phyloP scores from a whole-genome alignment of 768 basidiomycete genomes.

The Daedalea quercina region DNA sequence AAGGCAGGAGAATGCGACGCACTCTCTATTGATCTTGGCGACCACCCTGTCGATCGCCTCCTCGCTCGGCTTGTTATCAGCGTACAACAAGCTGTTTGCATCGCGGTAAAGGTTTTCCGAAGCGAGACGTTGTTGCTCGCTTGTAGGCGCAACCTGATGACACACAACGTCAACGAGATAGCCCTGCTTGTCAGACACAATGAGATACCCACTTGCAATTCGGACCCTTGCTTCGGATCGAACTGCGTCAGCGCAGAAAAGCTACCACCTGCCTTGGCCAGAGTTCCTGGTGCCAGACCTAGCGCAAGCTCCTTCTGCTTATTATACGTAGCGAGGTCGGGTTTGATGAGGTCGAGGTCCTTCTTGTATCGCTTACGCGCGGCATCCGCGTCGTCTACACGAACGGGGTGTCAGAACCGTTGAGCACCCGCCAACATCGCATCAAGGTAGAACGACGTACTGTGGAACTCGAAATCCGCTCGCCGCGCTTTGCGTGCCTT shows the following conservation, averaged over 20 bases:
- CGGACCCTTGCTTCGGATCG: conserved; percentile 40
- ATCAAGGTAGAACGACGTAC: conserved; percentile 37
- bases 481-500: conserved; percentile 72
- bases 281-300: conserved; percentile 64
- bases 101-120: conserved; percentile 87
- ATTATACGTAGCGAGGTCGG: conserved; percentile 83
- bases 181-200: background rate
- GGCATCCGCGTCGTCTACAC: conserved; percentile 86
- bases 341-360: conserved; percentile 82
- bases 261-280: conserved; percentile 34
- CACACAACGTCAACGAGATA: conserved; percentile 7
- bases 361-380: conserved; percentile 90
- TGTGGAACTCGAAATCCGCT: conserved; percentile 88
- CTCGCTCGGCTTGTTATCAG: conserved; percentile 91
- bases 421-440: background rate
- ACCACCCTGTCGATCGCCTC: conserved; percentile 93
- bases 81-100: conserved; percentile 88
- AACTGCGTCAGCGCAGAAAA: conserved; percentile 41
- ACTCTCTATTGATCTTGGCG: conserved; percentile 91
- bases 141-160: conserved; percentile 43
- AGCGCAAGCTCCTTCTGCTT: conserved; percentile 82
- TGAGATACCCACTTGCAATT: conserved; percentile 27
- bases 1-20: conserved; percentile 28
- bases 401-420: conserved; percentile 3
- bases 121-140: conserved; percentile 59